Base-by-base conservation (phyloP, 805 yeast species). In the Pichia pseudocactophila region DNA sequence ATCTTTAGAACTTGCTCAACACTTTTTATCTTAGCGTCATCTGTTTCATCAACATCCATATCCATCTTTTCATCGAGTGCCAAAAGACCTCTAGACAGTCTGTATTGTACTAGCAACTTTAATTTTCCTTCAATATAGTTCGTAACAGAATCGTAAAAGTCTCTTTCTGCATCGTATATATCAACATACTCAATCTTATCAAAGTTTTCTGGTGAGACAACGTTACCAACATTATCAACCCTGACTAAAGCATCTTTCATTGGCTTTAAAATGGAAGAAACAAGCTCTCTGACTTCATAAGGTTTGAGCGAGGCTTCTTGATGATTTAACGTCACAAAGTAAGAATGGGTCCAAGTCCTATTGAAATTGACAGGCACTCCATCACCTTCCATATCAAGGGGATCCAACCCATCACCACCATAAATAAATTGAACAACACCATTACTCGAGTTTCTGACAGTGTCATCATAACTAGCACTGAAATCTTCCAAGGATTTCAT, bases 401-500 rank as follows among this genome's bases (percentile, higher is more conserved):
- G 99, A 69, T 92, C 99, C 50, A 92, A 73, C 37, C 97, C 96
- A 63, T 92, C 99, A 49, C 97, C 98, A 64, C 99, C 99, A 59
- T 92, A 92, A 30, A 87, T 85, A 65, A 92, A 92, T 65, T 92
- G 99, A 15, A 92, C 98, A 58, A 92, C 86, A 64, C 97, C 96
- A 59, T 88, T 88, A 42, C 94, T 76, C 1, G 97, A 90, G 47
- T 95, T 92, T 58, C 99, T 76, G 34, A 92, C 97, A 0, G 97
- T 90, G 54, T 78, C 78, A 61, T 92, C 99, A 63, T 92, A 92
- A 57, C 81, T 87, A 45, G 95, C 76, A 39, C 96, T 86, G 60
- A 92, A 71, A 68, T 92, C 99, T 67, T 92, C 99, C 54, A 92
- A 69, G 6, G 97, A 92, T 64, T 90, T 90, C 98, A 90, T 90